Base-by-base conservation (phyloP, 2,329 filamentous ascomycete genomes). In the Hyphodiscus sp. region DNA sequence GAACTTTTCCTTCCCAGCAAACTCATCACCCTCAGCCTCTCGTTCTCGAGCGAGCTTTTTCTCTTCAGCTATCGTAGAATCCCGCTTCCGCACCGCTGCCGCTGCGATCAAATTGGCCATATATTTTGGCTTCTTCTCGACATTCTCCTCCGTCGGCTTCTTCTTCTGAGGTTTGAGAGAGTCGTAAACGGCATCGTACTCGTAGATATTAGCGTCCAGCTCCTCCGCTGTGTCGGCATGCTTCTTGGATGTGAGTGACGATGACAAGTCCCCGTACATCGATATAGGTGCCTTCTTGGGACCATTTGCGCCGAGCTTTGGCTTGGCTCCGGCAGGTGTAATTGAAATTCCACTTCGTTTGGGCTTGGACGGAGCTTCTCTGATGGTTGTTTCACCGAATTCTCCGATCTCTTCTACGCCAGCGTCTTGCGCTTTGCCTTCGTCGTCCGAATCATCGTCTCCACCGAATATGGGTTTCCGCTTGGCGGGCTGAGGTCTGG, bases 101-200 rank as follows among this genome's bases (percentile, higher is more conserved):
- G 88, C 85, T 44, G 83, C 81, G 49, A 91, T 74, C 26, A 95
- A 73, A 53, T 80, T 85, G 61, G 78, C 79, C 82, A 94, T 91
- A 71, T 94, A 94, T 63, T 87, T 89, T 1, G 89, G 86, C 61
- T 82, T 83, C 42, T 82, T 76, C 63, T 85, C 80, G 1, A 74
- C 70, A 3, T 79, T 78, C 50, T 78, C 77, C 46, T 74, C 73
- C 7, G 76, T 76, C 4, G 73, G 74, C 54, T 78, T 78, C 61
- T 81, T 79, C 61, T 81, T 79, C 55, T 83, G 77, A 16, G 82
- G 80, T 60, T 89, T 86, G 42, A 92, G 75, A 1, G 85, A 86
- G 62, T 92, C 88, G 71, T 90, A 91, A 20, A 89, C 87, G 1
- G 79, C 80, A 68, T 95, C 89, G 72, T 94, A 95, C 71, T 94